Conservation (phyloP, 495 filamentous ascomycete genomes). For the Amniculicola lignicola region DNA sequence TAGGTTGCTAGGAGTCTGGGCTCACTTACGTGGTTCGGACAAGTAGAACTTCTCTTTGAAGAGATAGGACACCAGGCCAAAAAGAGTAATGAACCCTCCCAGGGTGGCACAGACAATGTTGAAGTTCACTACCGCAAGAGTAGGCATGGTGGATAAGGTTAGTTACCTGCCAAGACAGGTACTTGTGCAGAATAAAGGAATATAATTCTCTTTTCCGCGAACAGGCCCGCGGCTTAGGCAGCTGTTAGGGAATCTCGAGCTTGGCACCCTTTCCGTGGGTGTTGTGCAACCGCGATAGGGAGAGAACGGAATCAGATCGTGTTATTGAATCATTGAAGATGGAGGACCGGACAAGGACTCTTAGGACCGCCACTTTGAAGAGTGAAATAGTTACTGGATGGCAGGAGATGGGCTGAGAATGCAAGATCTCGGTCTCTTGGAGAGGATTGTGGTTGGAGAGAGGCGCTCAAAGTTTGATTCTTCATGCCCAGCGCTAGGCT, state of each 20-base stretch:
- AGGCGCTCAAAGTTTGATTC: too few species aligned
- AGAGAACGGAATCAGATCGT: neutral
- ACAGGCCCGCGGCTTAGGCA: too few species aligned
- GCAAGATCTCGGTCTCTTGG: neutral
- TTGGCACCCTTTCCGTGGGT: neutral
- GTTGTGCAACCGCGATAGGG: neutral
- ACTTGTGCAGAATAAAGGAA: too few species aligned
- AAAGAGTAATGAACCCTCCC: conserved; percentile 84
- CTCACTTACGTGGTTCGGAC: conserved; percentile 76
- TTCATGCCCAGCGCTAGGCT: too few species aligned
- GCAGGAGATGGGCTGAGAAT: neutral
- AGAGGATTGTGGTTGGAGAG: too few species aligned
- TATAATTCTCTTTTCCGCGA: too few species aligned
- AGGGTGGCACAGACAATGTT: conserved; percentile 81
- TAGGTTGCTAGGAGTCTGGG: neutral
- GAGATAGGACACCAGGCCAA: conserved; percentile 83
- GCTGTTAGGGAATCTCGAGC: conserved; percentile 24
- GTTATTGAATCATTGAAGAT: conserved; percentile 33
- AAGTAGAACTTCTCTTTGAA: conserved; percentile 89
- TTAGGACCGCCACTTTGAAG: conserved; percentile 9
- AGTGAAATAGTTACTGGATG: neutral
- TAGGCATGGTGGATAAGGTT: conserved; percentile 78
- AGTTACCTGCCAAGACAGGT: too few species aligned
- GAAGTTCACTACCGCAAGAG: conserved; percentile 74
- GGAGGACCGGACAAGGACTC: neutral